These are phyloP conservation scores for Cutaneotrichosporon daszewskae DNA, from an alignment of 1,284 basidiomycete genomes.

Conservation along the genomic window DNA sequence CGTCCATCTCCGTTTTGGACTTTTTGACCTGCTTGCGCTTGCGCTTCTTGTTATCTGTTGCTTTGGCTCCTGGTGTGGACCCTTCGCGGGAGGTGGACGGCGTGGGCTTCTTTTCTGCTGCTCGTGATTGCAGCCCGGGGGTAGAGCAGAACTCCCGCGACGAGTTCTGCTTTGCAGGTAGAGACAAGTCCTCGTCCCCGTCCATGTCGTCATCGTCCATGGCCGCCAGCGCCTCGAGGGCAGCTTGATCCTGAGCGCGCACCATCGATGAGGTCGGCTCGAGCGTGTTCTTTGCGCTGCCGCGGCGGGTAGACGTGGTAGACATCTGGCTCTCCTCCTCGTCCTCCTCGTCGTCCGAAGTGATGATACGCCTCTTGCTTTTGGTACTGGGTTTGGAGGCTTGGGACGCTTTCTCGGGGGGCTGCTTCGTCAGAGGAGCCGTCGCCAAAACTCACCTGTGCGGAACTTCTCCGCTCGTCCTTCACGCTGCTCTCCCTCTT, in stretches of 20 bases:
- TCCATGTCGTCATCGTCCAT: constrained; percentile 28
- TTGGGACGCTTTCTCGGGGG: background rate
- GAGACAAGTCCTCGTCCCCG: background rate
- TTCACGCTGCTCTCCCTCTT: background rate
- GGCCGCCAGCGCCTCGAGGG: constrained; percentile 43
- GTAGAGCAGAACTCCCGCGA: no score
- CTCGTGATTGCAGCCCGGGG: no score
- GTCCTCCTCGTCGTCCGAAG: constrained; percentile 34
- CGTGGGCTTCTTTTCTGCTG: no score
- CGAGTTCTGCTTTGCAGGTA: background rate
- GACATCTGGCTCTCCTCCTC: constrained; percentile 4
- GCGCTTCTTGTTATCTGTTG: constrained; percentile 2
- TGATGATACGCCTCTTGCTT: constrained; percentile 28
- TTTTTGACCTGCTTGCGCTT: constrained; percentile 35
- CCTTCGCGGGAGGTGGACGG: no score
- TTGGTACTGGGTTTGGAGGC: constrained; percentile 5
- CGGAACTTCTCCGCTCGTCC: background rate
- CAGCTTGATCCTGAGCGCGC: constrained; percentile 34
- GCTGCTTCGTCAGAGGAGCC: background rate
- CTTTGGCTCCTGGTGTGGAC: no score
- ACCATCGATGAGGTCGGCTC: constrained; percentile 35
- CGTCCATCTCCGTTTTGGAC: constrained; percentile 31
- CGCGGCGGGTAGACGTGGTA: background rate
- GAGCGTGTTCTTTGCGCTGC: constrained; percentile 7
- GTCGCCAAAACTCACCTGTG: no score